Evolutionary conservation across 169 alveolate species (phyloP).

Genomic region (Plasmodium knowlesi): DNA sequence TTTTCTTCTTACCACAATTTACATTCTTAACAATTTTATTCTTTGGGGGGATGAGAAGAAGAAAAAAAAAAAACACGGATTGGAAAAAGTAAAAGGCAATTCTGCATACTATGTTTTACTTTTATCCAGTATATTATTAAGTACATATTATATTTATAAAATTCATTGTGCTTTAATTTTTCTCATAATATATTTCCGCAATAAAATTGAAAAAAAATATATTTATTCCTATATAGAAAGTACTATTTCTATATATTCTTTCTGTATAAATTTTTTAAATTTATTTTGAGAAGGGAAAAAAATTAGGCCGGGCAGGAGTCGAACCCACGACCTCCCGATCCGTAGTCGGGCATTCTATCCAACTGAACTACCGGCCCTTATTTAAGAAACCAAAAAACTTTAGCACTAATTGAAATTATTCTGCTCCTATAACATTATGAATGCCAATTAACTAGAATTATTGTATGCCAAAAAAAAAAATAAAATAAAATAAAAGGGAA

Average conservation of each 20-base stretch:
- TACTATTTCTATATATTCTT: too few relatives aligned
- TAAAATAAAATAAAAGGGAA: not conserved
- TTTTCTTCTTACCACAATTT: not conserved
- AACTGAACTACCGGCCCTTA: conserved; percentile 88
- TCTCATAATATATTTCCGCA: not conserved
- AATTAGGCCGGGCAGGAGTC: conserved; percentile 90
- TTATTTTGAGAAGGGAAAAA: not conserved
- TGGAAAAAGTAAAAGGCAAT: not conserved
- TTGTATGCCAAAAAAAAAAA: not conserved
- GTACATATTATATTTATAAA: too few relatives aligned
- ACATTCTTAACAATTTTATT: not conserved
- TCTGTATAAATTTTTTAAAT: too few relatives aligned
- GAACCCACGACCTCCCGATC: conserved; percentile 91
- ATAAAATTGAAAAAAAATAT: too few relatives aligned
- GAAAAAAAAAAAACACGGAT: not conserved
- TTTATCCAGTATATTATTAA: not conserved
- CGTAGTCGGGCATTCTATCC: conserved; percentile 90
- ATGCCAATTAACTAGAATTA: not conserved
- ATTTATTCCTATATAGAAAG: too few relatives aligned
- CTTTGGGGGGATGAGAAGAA: not conserved
- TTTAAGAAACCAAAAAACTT: not conserved
- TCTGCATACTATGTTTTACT: not conserved
- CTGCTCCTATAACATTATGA: not conserved
- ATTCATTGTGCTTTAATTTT: not conserved
- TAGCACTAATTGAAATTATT: not conserved